Evolutionary conservation across 345 rosid species (phyloP), one percentile per base, ranked within the genome.

Genomic region (Punica granatum): DNA sequence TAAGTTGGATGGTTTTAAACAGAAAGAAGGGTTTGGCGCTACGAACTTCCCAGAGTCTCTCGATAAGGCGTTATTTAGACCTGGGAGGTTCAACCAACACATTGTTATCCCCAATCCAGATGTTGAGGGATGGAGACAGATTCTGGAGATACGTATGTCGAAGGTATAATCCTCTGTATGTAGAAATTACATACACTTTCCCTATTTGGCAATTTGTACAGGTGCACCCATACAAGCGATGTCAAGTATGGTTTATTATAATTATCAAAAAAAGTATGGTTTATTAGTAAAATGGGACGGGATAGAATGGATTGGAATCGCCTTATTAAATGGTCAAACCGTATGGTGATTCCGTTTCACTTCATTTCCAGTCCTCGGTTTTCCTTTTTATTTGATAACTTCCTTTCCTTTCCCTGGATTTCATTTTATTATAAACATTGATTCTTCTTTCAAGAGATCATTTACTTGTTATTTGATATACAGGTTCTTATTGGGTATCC

Each of bases 1-100:
- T 25, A 98, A 92, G 80, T 66, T 95, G 76, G 99, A 95, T 77
- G 99, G 99, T 33, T 95, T 95, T 77, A 88, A 95, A 78, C 99
- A 89, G 78, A 89, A 95, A 73, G 96, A 92, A 75, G 99, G 99
- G 37, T 87, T 95, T 43, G 98, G 93, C 1, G 99, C 98, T 0
- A 95, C 99, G 10, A 95, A 90, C 77, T 88, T 95, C 66, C 98
- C 98, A 0, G 90, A 91, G 81, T 86, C 97, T 23, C 78, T 92
- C 78, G 99, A 95, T 78, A 89, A 90, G 78, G 99, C 99, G 10
- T 67, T 95, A 80, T 88, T 90, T 42, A 85, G 99, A 79, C 99
- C 99, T 58, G 99, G 99, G 36, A 80, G 97, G 73, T 90, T 95
- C 79, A 98, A 95, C 68, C 89, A 93, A 25, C 92, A 85, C 75